phyloP scores from a whole-genome alignment of 306 rosid species.

The Fragaria vesca region DNA sequence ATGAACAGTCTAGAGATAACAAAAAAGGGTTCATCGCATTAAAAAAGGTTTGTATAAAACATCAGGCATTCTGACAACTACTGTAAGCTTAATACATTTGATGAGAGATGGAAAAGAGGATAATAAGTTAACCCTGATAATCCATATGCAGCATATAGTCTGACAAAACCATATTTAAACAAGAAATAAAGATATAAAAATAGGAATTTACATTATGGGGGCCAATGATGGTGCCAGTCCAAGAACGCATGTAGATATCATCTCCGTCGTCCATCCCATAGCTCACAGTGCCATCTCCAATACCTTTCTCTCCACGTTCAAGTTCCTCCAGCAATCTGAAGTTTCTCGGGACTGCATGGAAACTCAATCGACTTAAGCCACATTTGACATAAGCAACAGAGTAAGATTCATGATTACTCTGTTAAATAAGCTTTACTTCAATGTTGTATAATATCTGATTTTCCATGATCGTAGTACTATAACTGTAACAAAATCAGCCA shows the following conservation, averaged over 20 bases:
- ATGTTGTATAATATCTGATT: neutral
- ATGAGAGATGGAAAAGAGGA: neutral
- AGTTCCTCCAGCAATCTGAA: constrained; percentile 99
- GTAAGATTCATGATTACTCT: neutral
- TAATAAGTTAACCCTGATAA: neutral
- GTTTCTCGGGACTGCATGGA: constrained; percentile 86
- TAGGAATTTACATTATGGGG: constrained; percentile 81
- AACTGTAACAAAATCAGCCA: neutral
- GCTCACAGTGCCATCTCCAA: constrained; percentile 92
- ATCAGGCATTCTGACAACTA: neutral
- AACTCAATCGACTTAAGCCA: constrained; percentile 19
- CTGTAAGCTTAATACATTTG: neutral
- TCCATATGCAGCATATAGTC: constrained; percentile 1
- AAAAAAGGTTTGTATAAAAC: neutral
- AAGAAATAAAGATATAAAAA: neutral
- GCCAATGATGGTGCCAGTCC: constrained; percentile 76
- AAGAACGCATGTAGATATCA: constrained; percentile 86
- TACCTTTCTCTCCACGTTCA: constrained; percentile 95
- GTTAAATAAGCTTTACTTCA: neutral
- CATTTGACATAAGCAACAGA: constrained; percentile 11
- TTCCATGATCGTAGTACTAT: neutral
- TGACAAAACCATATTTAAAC: neutral
- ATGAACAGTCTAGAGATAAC: constrained; percentile 74
- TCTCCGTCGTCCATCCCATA: constrained; percentile 99
- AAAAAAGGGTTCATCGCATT: constrained; percentile 10